phyloP scores from a whole-genome alignment of 2,329 filamentous ascomycete genomes.

The Stemphylium vesicarium region DNA sequence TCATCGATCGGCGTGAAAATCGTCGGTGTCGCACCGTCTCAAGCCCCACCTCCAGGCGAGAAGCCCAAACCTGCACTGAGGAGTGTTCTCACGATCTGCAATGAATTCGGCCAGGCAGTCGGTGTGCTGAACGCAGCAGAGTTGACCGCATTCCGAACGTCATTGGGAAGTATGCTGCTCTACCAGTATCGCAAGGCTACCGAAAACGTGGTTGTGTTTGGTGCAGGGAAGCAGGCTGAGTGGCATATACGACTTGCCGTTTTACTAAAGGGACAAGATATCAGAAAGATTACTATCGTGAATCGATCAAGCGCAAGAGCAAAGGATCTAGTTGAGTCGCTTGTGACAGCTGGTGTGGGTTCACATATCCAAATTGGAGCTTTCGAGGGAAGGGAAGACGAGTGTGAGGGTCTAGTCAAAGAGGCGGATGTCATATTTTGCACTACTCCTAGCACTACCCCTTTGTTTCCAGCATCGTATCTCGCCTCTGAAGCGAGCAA shows the following conservation, averaged over 20 bases:
- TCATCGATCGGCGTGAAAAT: conserved; percentile 74
- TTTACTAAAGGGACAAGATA: conserved; percentile 42
- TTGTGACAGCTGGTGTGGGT: conserved; percentile 5
- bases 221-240: conserved; percentile 57
- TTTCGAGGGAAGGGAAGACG: neutral
- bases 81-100: conserved; percentile 69
- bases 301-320: conserved; percentile 28
- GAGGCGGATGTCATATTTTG: conserved; percentile 56
- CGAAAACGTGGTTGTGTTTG: conserved; percentile 55
- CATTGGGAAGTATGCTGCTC: conserved; percentile 72
- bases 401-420: neutral
- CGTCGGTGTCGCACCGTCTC: conserved; percentile 59
- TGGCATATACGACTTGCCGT: conserved; percentile 59
- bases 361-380: neutral
- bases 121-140: conserved; percentile 76
- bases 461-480: conserved; percentile 51
- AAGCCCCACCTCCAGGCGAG: conserved; percentile 17
- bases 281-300: conserved; percentile 36
- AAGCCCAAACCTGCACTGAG: conserved; percentile 53
- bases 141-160: conserved; percentile 81
- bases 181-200: conserved; percentile 19
- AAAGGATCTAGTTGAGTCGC: conserved; percentile 11
- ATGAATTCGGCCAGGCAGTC: conserved; percentile 60
- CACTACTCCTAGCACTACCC: conserved; percentile 55
- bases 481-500: conserved; percentile 28